Conservation (phyloP, 2,329 filamentous ascomycete genomes). For the Macroventuria anomochaeta region DNA sequence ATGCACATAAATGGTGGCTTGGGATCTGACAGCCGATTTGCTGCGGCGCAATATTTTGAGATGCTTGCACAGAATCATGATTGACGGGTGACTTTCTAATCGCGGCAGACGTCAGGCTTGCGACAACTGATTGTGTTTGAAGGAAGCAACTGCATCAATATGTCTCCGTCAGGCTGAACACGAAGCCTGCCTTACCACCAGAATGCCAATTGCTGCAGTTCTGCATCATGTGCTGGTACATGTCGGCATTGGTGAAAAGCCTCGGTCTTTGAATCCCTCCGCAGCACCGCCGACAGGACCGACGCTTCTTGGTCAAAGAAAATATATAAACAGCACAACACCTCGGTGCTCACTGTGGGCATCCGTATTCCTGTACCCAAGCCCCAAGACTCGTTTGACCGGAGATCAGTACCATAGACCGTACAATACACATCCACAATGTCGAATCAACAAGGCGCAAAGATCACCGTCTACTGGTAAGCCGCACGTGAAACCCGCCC, state of each 20-base stretch:
- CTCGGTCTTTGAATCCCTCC: conserved; percentile 8
- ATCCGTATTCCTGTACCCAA: too few species aligned
- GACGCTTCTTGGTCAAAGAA: conserved; percentile 7
- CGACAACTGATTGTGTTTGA: not conserved
- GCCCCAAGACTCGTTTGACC: too few species aligned
- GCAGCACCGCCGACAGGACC: conserved; percentile 1
- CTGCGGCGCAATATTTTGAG: not conserved
- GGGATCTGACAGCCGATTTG: not conserved
- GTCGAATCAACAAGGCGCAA: conserved; percentile 39
- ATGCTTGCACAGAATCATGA: not conserved
- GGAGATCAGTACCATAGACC: too few species aligned
- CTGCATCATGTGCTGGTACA: conserved; percentile 4
- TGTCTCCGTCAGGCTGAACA: not conserved
- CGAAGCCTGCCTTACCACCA: not conserved
- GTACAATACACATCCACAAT: conserved; percentile 10
- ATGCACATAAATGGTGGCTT: not conserved
- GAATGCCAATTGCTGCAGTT: not conserved
- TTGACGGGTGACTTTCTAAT: not conserved
- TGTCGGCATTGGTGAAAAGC: conserved; percentile 6
- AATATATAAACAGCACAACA: conserved; percentile 6
- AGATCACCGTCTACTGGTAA: conserved; percentile 48
- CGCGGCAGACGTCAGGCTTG: not conserved
- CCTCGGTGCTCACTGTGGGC: not conserved
- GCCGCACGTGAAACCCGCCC: conserved; percentile 24
- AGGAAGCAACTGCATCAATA: not conserved